A percentile compares a stretch with the other conserved stretches of the same genome.
phyloP scores from a whole-genome alignment of 805 yeast genomes.

The Yarrowia sp. region DNA sequence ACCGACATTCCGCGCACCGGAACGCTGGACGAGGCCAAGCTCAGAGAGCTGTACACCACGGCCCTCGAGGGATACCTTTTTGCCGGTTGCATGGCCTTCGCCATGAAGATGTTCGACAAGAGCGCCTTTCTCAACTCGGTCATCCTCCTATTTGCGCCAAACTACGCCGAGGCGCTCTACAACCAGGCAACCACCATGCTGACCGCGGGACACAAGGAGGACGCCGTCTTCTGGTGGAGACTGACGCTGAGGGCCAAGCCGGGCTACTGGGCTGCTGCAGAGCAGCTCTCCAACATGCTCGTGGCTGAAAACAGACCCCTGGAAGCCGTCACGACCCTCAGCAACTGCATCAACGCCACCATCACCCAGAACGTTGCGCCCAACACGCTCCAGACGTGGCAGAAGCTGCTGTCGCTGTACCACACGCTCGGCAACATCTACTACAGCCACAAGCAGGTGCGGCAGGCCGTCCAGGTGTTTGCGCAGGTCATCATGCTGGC shows the following conservation, averaged over 20 bases:
- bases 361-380: slow-evolving; percentile 3
- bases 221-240: slow-evolving; percentile 35
- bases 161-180: slow-evolving; percentile 34
- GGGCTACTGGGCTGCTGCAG: slow-evolving; percentile 36
- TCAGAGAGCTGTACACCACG: neutral
- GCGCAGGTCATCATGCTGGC: slow-evolving; percentile 32
- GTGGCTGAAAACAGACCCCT: slow-evolving; percentile 29
- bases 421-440: slow-evolving; percentile 36
- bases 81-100: slow-evolving; percentile 34
- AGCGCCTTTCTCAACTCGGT: neutral
- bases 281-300: slow-evolving; percentile 33
- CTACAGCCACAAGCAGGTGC: slow-evolving; percentile 27
- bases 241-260: slow-evolving; percentile 32
- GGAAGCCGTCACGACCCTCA: slow-evolving; percentile 9
- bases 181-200: slow-evolving; percentile 34
- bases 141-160: slow-evolving; percentile 14
- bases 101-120: slow-evolving; percentile 29
- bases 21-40: neutral
- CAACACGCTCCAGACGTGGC: slow-evolving; percentile 27
- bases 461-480: slow-evolving; percentile 30
- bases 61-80: slow-evolving; percentile 31
- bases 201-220: slow-evolving; percentile 28
- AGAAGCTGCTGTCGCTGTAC: slow-evolving; percentile 32
- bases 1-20: neutral
- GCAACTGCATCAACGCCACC: neutral